A percentile compares a stretch with the other conserved stretches of the same genome.
These are phyloP conservation scores for Yarrowia yakushimensis DNA, from an alignment of 805 yeast genomes.

Conservation along the genomic window DNA sequence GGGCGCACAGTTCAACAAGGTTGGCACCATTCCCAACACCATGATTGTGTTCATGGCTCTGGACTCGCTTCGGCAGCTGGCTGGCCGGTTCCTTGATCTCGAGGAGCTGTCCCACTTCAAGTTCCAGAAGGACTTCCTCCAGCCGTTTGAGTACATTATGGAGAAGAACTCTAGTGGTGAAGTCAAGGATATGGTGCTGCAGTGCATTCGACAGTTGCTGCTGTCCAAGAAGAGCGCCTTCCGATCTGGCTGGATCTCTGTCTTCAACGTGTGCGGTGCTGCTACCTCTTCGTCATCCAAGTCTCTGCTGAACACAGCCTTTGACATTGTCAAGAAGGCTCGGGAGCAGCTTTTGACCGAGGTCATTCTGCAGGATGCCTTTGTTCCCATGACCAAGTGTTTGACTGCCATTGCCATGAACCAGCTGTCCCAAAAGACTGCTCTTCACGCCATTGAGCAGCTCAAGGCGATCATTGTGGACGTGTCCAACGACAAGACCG, in stretches of 20 bases:
- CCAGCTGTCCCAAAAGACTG: constrained; percentile 70
- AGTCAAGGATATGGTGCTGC: constrained; percentile 84
- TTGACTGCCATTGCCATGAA: constrained; percentile 82
- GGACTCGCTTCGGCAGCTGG: constrained; percentile 88
- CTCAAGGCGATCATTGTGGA: constrained; percentile 44
- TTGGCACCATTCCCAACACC: constrained; percentile 74
- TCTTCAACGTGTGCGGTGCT: constrained; percentile 70
- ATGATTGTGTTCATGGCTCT: constrained; percentile 84
- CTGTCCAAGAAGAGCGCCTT: constrained; percentile 67
- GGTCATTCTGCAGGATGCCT: constrained; percentile 67
- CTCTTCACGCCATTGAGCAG: constrained; percentile 76
- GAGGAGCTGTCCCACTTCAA: constrained; percentile 94
- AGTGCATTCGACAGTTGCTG: constrained; percentile 83
- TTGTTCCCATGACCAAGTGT: constrained; percentile 63
- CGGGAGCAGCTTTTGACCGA: constrained; percentile 58
- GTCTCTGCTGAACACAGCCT: constrained; percentile 59
- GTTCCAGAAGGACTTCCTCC: constrained; percentile 89
- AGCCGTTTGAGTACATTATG: constrained; percentile 82
- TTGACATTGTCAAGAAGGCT: constrained; percentile 58
- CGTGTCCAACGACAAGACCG: constrained; percentile 34
- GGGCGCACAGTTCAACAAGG: constrained; percentile 82
- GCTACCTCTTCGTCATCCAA: constrained; percentile 63
- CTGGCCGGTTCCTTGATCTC: constrained; percentile 86
- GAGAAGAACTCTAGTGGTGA: constrained; percentile 60
- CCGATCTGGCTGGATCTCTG: constrained; percentile 92